Evolutionary conservation across 2,329 filamentous ascomycete genomes (phyloP), one percentile per base, ranked within the genome.

Genomic region (Dactylellina drechsleri): DNA sequence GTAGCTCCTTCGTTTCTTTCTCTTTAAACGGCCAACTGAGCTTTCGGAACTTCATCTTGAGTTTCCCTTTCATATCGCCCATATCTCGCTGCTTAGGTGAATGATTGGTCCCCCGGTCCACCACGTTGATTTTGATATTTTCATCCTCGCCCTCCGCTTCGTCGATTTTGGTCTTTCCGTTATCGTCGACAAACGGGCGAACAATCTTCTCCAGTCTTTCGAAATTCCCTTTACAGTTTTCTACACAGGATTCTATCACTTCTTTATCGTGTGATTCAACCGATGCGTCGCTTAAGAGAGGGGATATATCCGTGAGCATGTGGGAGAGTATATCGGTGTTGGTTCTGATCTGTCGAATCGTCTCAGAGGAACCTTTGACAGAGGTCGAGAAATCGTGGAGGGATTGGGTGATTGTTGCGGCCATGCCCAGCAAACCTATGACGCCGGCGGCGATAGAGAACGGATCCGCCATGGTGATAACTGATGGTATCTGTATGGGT

Each of bases 281-380:
- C 15, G 70, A 74, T 18, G 28, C 26, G 20, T 74, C 70, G 28
- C 50, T 67, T 26, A 74, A 36, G 7, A 74, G 57, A 8, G 70
- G 70, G 12, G 62, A 57, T 31, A 74, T 53, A n/a, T 74, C 62
- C 1, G 57, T 62, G 4, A 74, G 62, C 70, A 74, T 74, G 26
- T 74, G 70, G 13, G 70, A 74, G 26, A 74, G 47, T 4, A 74
- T 64, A 28, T 74, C 36, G n/a, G 62, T 67, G n/a, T 67, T 67
- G 2, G 43, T 64, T 26, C 36, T 64, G 43, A 74, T 74, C 41
- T 74, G 70, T 16, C 53, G 31, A 2, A 74, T 15, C 2, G 70
- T 74, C 31, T 74, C 70, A 20, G 70, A 67, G 3, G 70, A 67
- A 12, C 62, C 67, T 54, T 67, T 74, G 43, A 74, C 49, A 10